A percentile compares a stretch with the other conserved stretches of the same genome.
Conservation (phyloP, 192 early-diverging fungal genomes). For the Umbelopsis ramanniana region DNA sequence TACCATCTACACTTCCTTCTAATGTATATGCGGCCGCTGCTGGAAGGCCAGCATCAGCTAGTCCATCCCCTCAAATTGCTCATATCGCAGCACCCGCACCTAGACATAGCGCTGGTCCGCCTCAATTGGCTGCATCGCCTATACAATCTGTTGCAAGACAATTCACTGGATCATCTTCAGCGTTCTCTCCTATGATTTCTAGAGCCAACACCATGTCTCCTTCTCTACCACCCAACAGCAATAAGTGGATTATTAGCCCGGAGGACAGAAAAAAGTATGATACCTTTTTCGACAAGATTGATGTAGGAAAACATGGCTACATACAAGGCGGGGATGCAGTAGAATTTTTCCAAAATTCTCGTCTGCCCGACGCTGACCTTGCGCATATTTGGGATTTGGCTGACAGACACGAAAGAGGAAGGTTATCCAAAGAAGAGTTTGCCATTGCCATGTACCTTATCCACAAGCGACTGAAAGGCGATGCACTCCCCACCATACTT, state of each 20-base stretch:
- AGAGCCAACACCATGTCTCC: not conserved
- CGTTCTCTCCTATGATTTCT: slow-evolving; percentile 28
- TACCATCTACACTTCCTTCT: slow-evolving; percentile 73
- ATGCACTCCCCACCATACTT: slow-evolving; percentile 53
- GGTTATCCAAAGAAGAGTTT: slow-evolving; percentile 68
- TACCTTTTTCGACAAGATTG: slow-evolving; percentile 8
- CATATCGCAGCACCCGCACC: not conserved
- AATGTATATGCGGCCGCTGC: slow-evolving; percentile 54
- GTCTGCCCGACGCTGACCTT: slow-evolving; percentile 21
- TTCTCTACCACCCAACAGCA: slow-evolving; percentile 3
- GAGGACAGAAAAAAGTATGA: slow-evolving; percentile 25
- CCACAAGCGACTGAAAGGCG: slow-evolving; percentile 53
- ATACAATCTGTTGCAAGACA: slow-evolving; percentile 28
- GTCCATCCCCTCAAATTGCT: not conserved
- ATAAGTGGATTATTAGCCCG: slow-evolving; percentile 16
- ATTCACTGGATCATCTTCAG: slow-evolving; percentile 27
- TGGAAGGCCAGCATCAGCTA: slow-evolving; percentile 24
- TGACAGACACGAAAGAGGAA: slow-evolving; percentile 59
- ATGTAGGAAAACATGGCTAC: not conserved
- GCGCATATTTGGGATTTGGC: slow-evolving; percentile 55
- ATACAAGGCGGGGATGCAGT: slow-evolving; percentile 21
- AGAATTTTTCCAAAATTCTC: slow-evolving; percentile 28
- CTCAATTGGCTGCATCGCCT: not conserved
- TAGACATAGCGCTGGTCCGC: not conserved
- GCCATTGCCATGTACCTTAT: slow-evolving; percentile 78